Evolutionary conservation across 2,329 filamentous ascomycete species (phyloP).

Genomic region (Aspergillus japonicus): DNA sequence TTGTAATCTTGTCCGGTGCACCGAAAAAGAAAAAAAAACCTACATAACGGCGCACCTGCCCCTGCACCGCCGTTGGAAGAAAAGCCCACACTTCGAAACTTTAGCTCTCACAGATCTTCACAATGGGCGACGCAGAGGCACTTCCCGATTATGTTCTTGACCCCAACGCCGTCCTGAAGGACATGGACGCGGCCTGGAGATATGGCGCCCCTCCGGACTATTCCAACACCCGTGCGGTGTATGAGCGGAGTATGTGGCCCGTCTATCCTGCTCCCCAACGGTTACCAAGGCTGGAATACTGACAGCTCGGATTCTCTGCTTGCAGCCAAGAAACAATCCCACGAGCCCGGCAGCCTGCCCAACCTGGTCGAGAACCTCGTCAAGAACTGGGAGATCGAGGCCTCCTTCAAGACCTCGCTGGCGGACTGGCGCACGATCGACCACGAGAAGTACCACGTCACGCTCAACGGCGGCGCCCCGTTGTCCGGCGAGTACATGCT

Average conservation of each 20-base stretch:
- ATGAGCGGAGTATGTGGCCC: slow-evolving; percentile 52
- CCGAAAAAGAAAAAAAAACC: neutral
- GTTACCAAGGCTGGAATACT: too few species aligned
- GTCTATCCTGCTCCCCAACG: too few species aligned
- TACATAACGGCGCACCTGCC: neutral
- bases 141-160: slow-evolving; percentile 59
- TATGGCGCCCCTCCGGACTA: slow-evolving; percentile 64
- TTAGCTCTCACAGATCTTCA: neutral
- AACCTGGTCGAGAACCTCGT: slow-evolving; percentile 67
- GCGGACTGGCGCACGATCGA: slow-evolving; percentile 67
- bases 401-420: slow-evolving; percentile 63
- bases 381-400: slow-evolving; percentile 73
- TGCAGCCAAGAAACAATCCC: slow-evolving; percentile 57
- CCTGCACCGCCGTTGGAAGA: neutral
- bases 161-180: slow-evolving; percentile 58
- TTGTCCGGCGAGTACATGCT: slow-evolving; percentile 64
- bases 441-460: slow-evolving; percentile 58
- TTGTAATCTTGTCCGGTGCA: neutral
- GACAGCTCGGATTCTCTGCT: neutral
- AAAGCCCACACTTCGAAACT: neutral
- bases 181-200: slow-evolving; percentile 57
- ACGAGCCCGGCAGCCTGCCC: slow-evolving; percentile 57
- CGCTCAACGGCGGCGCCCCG: slow-evolving; percentile 60
- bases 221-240: slow-evolving; percentile 61
- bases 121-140: slow-evolving; percentile 8